Conservation (phyloP, 2,329 filamentous ascomycete species). For the Venturia nashicola region DNA sequence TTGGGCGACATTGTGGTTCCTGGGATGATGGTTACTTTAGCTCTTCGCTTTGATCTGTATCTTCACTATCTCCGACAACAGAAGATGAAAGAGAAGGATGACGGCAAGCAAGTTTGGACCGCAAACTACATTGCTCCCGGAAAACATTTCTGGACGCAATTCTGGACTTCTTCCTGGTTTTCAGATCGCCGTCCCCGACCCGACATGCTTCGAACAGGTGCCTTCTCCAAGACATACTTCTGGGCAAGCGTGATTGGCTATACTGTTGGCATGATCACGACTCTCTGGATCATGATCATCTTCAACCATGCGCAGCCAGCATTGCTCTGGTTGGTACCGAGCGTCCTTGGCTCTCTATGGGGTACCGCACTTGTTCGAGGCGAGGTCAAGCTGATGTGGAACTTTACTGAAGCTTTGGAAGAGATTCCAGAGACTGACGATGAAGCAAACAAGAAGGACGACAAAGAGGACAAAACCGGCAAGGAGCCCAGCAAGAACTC, state of each 20-base stretch:
- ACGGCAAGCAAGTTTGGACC: constrained; percentile 13
- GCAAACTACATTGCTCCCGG: constrained; percentile 18
- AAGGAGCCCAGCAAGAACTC: neutral
- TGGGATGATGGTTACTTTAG: constrained; percentile 78
- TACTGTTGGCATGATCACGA: constrained; percentile 61
- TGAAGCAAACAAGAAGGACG: constrained; percentile 10
- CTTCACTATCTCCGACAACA: constrained; percentile 64
- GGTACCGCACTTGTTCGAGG: constrained; percentile 57
- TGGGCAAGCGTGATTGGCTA: constrained; percentile 67
- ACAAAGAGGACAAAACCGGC: constrained; percentile 6
- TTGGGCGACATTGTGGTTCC: constrained; percentile 91
- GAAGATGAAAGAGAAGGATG: constrained; percentile 20
- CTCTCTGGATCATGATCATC: constrained; percentile 63
- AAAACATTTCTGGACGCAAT: constrained; percentile 61
- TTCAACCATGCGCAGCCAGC: constrained; percentile 80
- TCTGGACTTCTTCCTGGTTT: constrained; percentile 51
- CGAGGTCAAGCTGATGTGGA: constrained; percentile 66
- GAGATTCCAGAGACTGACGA: constrained; percentile 19
- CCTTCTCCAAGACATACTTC: constrained; percentile 80
- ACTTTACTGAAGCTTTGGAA: constrained; percentile 57
- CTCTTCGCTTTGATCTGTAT: constrained; percentile 84
- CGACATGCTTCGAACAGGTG: constrained; percentile 17
- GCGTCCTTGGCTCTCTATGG: constrained; percentile 66
- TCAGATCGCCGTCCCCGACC: constrained; percentile 18
- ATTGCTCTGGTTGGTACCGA: constrained; percentile 81